Conservation (phyloP, 371 early-diverging fungal species). For the Mucor saturninus region DNA sequence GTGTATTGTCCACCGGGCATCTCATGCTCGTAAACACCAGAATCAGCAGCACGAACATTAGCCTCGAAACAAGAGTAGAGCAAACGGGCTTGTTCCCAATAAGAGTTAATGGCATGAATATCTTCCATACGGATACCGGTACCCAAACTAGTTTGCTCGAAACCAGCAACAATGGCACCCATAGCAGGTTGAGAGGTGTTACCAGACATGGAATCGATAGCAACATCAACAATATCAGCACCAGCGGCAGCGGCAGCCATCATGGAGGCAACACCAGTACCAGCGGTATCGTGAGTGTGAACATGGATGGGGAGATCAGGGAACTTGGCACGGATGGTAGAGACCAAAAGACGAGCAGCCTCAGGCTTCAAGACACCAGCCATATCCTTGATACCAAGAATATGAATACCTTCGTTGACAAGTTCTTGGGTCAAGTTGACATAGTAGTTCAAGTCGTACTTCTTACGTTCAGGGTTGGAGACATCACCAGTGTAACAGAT, state of each 20-base stretch:
- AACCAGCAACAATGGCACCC: conserved; percentile 90
- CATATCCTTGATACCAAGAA: conserved; percentile 97
- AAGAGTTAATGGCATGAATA: conserved; percentile 82
- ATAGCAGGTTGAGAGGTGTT: conserved; percentile 95
- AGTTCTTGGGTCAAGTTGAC: conserved; percentile 87
- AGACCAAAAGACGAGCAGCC: conserved; percentile 82
- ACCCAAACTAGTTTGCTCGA: conserved; percentile 75
- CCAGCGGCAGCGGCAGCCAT: conserved; percentile 93
- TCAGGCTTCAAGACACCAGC: conserved; percentile 94
- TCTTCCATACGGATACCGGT: conserved; percentile 84
- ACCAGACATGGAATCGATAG: conserved; percentile 95
- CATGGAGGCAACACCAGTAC: conserved; percentile 95
- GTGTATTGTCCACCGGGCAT: conserved; percentile 98
- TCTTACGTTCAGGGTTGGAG: conserved; percentile 74
- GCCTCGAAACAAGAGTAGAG: conserved; percentile 95
- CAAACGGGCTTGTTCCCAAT: conserved; percentile 95
- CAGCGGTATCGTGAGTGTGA: conserved; percentile 96
- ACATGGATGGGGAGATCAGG: conserved; percentile 95
- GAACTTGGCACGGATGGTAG: conserved; percentile 83
- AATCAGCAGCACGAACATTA: conserved; percentile 84
- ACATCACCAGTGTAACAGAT: conserved; percentile 96
- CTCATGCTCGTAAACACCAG: conserved; percentile 92
- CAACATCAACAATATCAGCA: conserved; percentile 92
- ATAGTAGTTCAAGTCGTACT: conserved; percentile 92
- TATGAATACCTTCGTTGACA: conserved; percentile 91